Conservation (phyloP, 345 rosid species). For the Acer yangbiense region DNA sequence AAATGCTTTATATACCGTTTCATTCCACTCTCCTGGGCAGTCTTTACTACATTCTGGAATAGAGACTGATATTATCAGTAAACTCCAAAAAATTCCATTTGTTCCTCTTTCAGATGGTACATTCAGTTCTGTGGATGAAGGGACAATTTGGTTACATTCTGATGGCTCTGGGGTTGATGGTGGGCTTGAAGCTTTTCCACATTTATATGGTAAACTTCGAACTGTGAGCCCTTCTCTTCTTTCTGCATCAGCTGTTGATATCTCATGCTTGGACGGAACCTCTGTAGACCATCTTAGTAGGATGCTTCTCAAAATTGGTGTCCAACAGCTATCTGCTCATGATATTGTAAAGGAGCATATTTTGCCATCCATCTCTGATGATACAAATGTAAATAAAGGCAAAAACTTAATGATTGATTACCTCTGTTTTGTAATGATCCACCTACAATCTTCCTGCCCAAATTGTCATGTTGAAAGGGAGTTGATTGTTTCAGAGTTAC, state of each 20-base stretch:
- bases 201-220: slow-evolving; percentile 69
- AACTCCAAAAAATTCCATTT: slow-evolving; percentile 64
- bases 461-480: slow-evolving; percentile 68
- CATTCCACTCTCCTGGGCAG: slow-evolving; percentile 49
- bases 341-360: slow-evolving; percentile 77
- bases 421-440: slow-evolving; percentile 82
- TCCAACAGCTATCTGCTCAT: slow-evolving; percentile 83
- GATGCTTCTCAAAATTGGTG: slow-evolving; percentile 74
- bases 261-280: slow-evolving; percentile 29
- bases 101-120: slow-evolving; percentile 83
- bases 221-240: slow-evolving; percentile 64
- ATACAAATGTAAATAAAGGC: slow-evolving; percentile 25
- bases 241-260: slow-evolving; percentile 43
- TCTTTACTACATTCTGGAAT: slow-evolving; percentile 18
- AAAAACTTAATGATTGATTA: slow-evolving; percentile 64
- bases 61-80: slow-evolving; percentile 41
- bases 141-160: slow-evolving; percentile 81
- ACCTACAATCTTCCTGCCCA: slow-evolving; percentile 70
- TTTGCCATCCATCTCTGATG: slow-evolving; percentile 65
- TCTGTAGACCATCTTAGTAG: slow-evolving; percentile 44
- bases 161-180: slow-evolving; percentile 52
- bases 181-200: slow-evolving; percentile 68
- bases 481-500: slow-evolving; percentile 57
- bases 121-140: slow-evolving; percentile 65
- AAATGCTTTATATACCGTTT: slow-evolving; percentile 48